These are phyloP conservation scores for Pulveroboletus ravenelii DNA, from an alignment of 768 basidiomycete genomes.

Conservation along the genomic window DNA sequence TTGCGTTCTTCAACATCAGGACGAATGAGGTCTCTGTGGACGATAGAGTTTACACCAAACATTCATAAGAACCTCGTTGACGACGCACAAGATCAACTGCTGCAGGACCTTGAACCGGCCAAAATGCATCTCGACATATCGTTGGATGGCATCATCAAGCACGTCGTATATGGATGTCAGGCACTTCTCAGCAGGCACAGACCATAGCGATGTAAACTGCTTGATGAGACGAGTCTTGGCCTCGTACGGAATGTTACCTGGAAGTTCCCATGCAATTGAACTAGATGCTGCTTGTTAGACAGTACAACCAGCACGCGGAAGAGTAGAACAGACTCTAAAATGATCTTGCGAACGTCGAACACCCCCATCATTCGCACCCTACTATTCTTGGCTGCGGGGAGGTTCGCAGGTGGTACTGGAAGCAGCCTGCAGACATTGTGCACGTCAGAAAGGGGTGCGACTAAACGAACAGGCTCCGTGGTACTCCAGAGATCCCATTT, in stretches of 20 bases:
- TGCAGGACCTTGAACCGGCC: slow-evolving; percentile 36
- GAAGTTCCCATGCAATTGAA: slow-evolving; percentile 37
- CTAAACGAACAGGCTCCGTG: not conserved
- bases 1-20: slow-evolving; percentile 28
- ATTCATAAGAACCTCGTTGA: not conserved
- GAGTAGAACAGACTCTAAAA: slow-evolving; percentile 30
- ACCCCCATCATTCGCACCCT: slow-evolving; percentile 24
- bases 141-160: slow-evolving; percentile 27
- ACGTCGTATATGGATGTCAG: slow-evolving; percentile 31
- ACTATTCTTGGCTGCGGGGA: not conserved
- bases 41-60: not conserved
- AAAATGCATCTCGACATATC: slow-evolving; percentile 34
- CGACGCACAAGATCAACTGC: slow-evolving; percentile 33
- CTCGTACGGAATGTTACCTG: slow-evolving; percentile 36
- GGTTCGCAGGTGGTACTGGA: not conserved
- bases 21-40: slow-evolving; percentile 25
- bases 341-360: slow-evolving; percentile 31
- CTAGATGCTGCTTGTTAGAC: not conserved
- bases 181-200: slow-evolving; percentile 31
- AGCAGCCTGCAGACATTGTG: not conserved
- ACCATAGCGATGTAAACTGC: slow-evolving; percentile 35
- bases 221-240: slow-evolving; percentile 37
- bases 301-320: not conserved
- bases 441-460: not conserved
- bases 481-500: too few relatives aligned